Evolutionary conservation across 2,329 filamentous ascomycete species (phyloP).

Genomic region (Ceratocystis huliohia): DNA sequence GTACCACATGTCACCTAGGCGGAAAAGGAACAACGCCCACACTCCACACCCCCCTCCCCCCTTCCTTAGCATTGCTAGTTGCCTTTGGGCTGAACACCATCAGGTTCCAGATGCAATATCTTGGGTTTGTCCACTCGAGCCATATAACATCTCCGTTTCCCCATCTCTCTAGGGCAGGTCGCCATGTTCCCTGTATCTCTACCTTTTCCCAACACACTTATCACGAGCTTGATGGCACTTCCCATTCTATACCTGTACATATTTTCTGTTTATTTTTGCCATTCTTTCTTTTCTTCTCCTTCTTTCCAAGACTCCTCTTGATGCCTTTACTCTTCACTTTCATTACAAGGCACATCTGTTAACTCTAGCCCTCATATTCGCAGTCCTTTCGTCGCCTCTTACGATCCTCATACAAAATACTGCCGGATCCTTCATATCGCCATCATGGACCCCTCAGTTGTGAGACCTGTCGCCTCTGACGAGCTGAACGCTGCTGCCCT

Average conservation of each 20-base stretch:
- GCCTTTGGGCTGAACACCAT: slow-evolving; percentile 1
- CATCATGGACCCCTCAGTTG: slow-evolving; percentile 16
- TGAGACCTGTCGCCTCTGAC: slow-evolving; percentile 33
- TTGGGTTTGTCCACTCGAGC: background rate
- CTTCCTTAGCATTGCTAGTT: background rate
- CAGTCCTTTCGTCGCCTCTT: background rate
- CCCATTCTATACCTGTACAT: background rate
- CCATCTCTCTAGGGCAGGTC: background rate
- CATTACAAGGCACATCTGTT: background rate
- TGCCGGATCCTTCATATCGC: background rate
- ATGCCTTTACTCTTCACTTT: background rate
- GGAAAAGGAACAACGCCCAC: background rate
- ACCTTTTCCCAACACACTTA: background rate
- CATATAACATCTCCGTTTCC: slow-evolving; percentile 2
- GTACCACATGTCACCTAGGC: slow-evolving; percentile 6
- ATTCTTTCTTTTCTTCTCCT: background rate
- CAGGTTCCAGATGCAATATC: background rate
- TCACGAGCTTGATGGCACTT: slow-evolving; percentile 7
- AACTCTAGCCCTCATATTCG: background rate
- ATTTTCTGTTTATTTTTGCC: background rate
- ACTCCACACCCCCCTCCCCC: background rate
- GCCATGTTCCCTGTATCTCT: background rate
- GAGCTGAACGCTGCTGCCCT: slow-evolving; percentile 62
- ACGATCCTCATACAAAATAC: background rate
- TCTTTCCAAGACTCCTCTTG: background rate